A percentile compares a stretch with the other conserved stretches of the same genome.
phyloP scores from a whole-genome alignment of 2,329 filamentous ascomycete species.

The Cordyceps tenuipes region DNA sequence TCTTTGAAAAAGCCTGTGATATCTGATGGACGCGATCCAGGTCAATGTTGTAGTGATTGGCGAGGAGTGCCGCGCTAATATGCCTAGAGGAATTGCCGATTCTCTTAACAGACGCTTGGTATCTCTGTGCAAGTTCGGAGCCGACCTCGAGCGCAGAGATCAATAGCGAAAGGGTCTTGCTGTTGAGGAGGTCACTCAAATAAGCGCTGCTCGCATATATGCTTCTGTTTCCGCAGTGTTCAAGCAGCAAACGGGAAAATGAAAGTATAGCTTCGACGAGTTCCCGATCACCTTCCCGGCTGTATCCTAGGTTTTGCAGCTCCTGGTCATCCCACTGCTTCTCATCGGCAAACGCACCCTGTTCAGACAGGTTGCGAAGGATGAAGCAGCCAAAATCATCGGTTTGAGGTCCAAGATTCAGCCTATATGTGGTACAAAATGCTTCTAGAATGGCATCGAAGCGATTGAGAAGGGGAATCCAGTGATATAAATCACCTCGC shows the following conservation, averaged over 20 bases:
- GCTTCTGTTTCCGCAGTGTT: conserved; percentile 94
- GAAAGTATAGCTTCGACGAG: conserved; percentile 71
- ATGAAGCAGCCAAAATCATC: conserved; percentile 63
- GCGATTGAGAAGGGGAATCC: conserved; percentile 88
- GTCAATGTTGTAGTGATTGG: conserved; percentile 76
- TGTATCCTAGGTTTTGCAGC: conserved; percentile 54
- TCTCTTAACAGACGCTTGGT: conserved; percentile 80
- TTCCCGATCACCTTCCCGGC: conserved; percentile 67
- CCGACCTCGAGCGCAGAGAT: conserved; percentile 71
- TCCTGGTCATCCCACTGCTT: conserved; percentile 34
- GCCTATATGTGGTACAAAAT: conserved; percentile 71
- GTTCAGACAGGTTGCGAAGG: conserved; percentile 49
- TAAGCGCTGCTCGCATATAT: conserved; percentile 91
- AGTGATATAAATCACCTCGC: conserved; percentile 92
- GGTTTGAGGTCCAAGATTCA: conserved; percentile 72
- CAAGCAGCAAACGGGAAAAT: conserved; percentile 80
- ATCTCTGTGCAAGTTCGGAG: conserved; percentile 82
- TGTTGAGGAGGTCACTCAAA: conserved; percentile 81
- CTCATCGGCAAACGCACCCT: conserved; percentile 42
- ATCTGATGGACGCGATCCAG: conserved; percentile 78
- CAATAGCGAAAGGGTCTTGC: conserved; percentile 71
- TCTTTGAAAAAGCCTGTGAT: conserved; percentile 73
- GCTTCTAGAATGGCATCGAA: conserved; percentile 84
- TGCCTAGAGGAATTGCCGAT: conserved; percentile 55
- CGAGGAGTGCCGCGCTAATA: conserved; percentile 64